Conservation (phyloP, 75 land plant species). For the Adiantum capillusveneris region DNA sequence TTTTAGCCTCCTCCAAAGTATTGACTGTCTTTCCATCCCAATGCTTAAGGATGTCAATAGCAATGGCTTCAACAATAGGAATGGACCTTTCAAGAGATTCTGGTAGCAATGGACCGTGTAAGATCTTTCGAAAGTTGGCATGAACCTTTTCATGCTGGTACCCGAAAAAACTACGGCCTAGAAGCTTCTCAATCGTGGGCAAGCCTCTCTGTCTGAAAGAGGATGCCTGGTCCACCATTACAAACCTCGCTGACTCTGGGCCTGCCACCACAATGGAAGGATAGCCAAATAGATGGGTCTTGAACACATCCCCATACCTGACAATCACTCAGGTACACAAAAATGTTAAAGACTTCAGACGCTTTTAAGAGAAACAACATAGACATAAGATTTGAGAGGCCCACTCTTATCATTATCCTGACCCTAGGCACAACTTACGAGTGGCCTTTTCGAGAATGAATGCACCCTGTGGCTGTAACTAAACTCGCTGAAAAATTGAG, state of each 20-base stretch:
- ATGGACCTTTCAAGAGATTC: constrained; percentile 11
- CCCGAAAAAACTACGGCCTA: constrained; percentile 23
- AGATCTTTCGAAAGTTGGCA: constrained; percentile 17
- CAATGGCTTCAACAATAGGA: constrained; percentile 17
- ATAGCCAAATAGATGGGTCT: constrained; percentile 21
- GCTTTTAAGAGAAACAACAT: too few relatives aligned
- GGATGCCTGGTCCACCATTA: constrained; percentile 22
- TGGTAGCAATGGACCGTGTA: constrained; percentile 20
- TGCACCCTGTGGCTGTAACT: neutral
- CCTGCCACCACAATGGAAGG: constrained; percentile 24
- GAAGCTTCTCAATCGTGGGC: constrained; percentile 15
- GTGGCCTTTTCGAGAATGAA: neutral
- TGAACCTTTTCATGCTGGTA: constrained; percentile 20
- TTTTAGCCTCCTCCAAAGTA: constrained; percentile 18
- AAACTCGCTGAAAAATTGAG: too few relatives aligned
- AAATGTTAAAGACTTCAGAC: neutral
- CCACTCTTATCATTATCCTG: too few relatives aligned
- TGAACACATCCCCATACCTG: constrained; percentile 26
- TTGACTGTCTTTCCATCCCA: constrained; percentile 21
- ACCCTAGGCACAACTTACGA: neutral
- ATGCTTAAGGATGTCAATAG: constrained; percentile 8
- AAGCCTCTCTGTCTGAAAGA: constrained; percentile 22
- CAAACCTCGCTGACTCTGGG: constrained; percentile 20
- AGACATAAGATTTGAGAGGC: too few relatives aligned
- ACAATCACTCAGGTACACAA: neutral